phyloP scores from a whole-genome alignment of 139 green algal genomes.

The Chlamydomonas sphaeroides region DNA sequence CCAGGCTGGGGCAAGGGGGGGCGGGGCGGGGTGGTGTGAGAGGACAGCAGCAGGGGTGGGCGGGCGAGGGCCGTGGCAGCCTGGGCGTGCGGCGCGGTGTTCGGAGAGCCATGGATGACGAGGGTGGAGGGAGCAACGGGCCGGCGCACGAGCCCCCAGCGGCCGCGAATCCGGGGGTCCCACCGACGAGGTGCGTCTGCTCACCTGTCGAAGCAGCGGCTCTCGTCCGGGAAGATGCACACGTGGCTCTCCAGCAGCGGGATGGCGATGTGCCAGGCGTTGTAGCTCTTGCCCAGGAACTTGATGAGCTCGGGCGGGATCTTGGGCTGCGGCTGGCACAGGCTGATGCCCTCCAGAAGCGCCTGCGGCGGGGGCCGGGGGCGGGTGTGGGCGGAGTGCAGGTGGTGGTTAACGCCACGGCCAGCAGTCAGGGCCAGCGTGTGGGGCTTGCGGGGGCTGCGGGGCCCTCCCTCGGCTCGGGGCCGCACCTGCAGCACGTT shows the following conservation, averaged over 20 bases:
- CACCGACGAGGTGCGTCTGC: no score
- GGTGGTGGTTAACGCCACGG: neutral
- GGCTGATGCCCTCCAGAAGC: conserved; percentile 91
- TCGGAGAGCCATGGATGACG: no score
- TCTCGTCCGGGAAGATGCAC: conserved; percentile 92
- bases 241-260: conserved; percentile 96
- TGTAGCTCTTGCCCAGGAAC: conserved; percentile 97
- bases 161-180: no score
- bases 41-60: no score
- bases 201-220: conserved; percentile 92
- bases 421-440: no score
- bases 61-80: no score
- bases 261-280: conserved; percentile 97
- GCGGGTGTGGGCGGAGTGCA: neutral
- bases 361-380: conserved; percentile 43
- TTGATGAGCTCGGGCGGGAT: conserved; percentile 97
- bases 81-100: no score
- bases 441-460: no score
- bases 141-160: no score
- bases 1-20: conserved; percentile 7
- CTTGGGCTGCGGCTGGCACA: conserved; percentile 98
- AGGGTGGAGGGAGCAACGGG: no score
- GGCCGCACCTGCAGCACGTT: conserved; percentile 89
- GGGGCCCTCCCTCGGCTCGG: neutral
- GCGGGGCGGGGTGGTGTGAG: no score